Evolutionary conservation across 2,329 filamentous ascomycete species (phyloP).

Genomic region (Exophiala spinifera): DNA sequence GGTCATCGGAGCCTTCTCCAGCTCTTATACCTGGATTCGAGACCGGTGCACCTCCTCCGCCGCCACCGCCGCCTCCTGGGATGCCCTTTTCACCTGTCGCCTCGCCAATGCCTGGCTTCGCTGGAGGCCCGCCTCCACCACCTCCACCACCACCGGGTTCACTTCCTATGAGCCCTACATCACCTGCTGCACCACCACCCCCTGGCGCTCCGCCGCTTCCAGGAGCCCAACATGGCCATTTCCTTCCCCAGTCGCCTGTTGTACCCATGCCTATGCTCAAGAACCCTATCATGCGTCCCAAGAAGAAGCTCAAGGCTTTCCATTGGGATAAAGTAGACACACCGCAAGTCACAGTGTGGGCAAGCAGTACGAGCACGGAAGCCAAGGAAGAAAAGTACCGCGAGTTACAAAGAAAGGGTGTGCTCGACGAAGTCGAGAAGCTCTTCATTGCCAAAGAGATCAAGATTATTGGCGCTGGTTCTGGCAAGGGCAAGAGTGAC

Average conservation of each 20-base stretch:
- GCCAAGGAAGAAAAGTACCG: slow-evolving; percentile 94
- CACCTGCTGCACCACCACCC: slow-evolving; percentile 57
- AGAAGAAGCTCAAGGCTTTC: slow-evolving; percentile 99
- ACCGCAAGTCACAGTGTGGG: slow-evolving; percentile 90
- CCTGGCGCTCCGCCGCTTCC: slow-evolving; percentile 64
- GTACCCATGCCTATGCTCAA: slow-evolving; percentile 60
- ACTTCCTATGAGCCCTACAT: slow-evolving; percentile 31
- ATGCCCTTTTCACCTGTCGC: slow-evolving; percentile 48
- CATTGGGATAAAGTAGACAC: slow-evolving; percentile 99
- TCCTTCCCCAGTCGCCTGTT: slow-evolving; percentile 63
- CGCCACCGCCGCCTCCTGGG: slow-evolving; percentile 42
- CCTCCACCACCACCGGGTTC: slow-evolving; percentile 46
- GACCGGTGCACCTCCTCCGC: slow-evolving; percentile 48
- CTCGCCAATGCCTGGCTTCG: slow-evolving; percentile 43
- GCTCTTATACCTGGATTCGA: slow-evolving; percentile 39
- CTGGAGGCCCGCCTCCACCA: slow-evolving; percentile 40
- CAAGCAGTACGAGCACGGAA: slow-evolving; percentile 80
- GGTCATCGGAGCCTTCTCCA: slow-evolving; percentile 13
- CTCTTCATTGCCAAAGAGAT: slow-evolving; percentile 97
- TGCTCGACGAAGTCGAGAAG: slow-evolving; percentile 95
- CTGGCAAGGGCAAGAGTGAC: slow-evolving; percentile 73
- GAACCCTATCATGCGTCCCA: slow-evolving; percentile 78
- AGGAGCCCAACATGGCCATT: slow-evolving; percentile 63
- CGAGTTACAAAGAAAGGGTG: slow-evolving; percentile 89
- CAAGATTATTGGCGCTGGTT: slow-evolving; percentile 72